phyloP scores from a whole-genome alignment of 331 rosid species.

The Malus hybrid region DNA sequence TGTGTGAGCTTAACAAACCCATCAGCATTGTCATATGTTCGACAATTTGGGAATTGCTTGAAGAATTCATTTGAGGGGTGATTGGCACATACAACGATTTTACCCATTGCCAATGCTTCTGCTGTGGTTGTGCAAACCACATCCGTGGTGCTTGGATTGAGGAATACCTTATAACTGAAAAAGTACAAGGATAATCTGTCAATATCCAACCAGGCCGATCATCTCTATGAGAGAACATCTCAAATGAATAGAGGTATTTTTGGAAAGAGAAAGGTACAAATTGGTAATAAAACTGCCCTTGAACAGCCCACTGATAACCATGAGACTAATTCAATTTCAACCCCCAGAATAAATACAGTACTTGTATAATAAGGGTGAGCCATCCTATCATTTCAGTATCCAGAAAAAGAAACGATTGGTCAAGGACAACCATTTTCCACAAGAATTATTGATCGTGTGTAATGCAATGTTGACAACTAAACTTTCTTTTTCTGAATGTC shows the following conservation, averaged over 20 bases:
- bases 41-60: conserved; percentile 84
- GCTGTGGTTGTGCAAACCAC: conserved; percentile 97
- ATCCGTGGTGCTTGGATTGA: conserved; percentile 92
- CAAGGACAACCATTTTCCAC: neutral
- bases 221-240: neutral
- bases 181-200: conserved; percentile 5
- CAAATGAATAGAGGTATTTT: neutral
- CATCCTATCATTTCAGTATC: neutral
- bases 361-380: no score
- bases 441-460: neutral
- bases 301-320: neutral
- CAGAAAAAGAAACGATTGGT: neutral
- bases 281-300: neutral
- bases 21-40: conserved; percentile 35
- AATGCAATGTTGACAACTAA: neutral
- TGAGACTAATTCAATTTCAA: neutral
- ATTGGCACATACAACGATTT: conserved; percentile 72
- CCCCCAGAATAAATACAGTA: neutral
- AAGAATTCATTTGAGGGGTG: conserved; percentile 91
- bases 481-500: neutral
- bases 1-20: conserved; percentile 54
- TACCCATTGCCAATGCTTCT: conserved; percentile 97
- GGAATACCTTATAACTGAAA: conserved; percentile 73
- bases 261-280: neutral
- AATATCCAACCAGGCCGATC: neutral